Conservation (phyloP, 257 asterid genomes). For the Solanum tarapatanum region DNA sequence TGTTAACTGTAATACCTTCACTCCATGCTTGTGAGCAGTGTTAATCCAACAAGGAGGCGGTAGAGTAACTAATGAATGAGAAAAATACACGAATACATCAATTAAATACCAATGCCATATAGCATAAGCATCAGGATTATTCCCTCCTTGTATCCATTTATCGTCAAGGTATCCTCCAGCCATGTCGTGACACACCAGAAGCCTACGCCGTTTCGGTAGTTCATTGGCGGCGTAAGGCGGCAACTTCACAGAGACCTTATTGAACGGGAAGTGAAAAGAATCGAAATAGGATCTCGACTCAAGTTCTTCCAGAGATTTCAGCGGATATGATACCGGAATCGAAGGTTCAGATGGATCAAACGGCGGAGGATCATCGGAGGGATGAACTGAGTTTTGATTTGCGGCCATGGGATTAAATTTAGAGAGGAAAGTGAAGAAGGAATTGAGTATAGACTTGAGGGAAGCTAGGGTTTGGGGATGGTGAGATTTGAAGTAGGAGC, state of each 20-base stretch:
- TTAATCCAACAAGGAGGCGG: constrained; percentile 97
- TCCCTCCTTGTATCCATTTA: constrained; percentile 74
- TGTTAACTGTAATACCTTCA: constrained; percentile 35
- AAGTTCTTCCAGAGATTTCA: constrained; percentile 67
- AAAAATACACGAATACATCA: constrained; percentile 83
- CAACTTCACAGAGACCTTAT: constrained; percentile 37
- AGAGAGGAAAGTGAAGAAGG: constrained; percentile 22
- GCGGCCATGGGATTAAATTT: not conserved
- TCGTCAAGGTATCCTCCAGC: constrained; percentile 85
- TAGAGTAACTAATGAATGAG: constrained; percentile 73
- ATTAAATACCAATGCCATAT: constrained; percentile 98
- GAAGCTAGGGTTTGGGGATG: constrained; percentile 32
- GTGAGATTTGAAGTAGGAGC: constrained; percentile 35
- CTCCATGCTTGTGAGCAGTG: constrained; percentile 83
- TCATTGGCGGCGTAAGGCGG: constrained; percentile 8
- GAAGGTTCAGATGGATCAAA: constrained; percentile 59
- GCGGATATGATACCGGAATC: constrained; percentile 67
- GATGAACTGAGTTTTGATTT: not conserved
- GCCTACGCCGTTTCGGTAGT: constrained; percentile 52
- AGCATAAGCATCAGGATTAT: constrained; percentile 54
- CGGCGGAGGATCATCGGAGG: constrained; percentile 33
- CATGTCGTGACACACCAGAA: constrained; percentile 88
- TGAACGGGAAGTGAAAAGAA: constrained; percentile 76
- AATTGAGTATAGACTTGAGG: constrained; percentile 23
- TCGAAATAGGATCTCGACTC: constrained; percentile 63